These are phyloP conservation scores for Candolleomyces aberdarensis DNA, from an alignment of 768 basidiomycete genomes.

Conservation along the genomic window DNA sequence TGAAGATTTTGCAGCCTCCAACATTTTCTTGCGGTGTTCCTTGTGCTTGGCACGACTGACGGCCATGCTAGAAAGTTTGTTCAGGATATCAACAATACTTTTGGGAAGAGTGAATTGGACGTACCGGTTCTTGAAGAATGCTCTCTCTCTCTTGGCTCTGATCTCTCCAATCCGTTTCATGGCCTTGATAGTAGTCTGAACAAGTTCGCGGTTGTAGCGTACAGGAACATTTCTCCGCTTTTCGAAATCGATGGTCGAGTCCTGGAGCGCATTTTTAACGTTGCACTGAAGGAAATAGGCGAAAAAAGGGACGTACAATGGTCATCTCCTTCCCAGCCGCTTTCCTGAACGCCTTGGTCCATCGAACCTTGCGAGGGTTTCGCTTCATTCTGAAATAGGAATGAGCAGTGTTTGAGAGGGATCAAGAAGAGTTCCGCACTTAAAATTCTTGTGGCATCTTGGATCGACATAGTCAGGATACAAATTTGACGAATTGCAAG, in stretches of 20 bases:
- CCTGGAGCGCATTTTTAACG: conserved; percentile 43
- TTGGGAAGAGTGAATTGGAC: conserved; percentile 11
- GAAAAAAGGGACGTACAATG: conserved; percentile 58
- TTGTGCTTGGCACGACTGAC: conserved; percentile 75
- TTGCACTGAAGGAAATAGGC: neutral
- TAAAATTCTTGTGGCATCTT: conserved; percentile 99
- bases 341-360: conserved; percentile 99
- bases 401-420: conserved; percentile 3
- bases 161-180: conserved; percentile 96
- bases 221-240: conserved; percentile 97
- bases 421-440: conserved; percentile 46
- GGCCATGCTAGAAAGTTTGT: conserved; percentile 63
- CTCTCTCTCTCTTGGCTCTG: conserved; percentile 83
- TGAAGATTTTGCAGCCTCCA: conserved; percentile 48
- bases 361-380: conserved; percentile 96
- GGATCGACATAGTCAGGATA: neutral
- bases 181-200: conserved; percentile 91
- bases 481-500: neutral
- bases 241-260: conserved; percentile 98
- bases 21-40: conserved; percentile 64
- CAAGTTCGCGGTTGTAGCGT: conserved; percentile 91
- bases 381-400: conserved; percentile 83
- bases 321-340: conserved; percentile 99
- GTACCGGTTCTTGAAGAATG: conserved; percentile 93
- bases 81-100: neutral